phyloP scores from a whole-genome alignment of 169 alveolate species.

The Eimeria maxima region DNA sequence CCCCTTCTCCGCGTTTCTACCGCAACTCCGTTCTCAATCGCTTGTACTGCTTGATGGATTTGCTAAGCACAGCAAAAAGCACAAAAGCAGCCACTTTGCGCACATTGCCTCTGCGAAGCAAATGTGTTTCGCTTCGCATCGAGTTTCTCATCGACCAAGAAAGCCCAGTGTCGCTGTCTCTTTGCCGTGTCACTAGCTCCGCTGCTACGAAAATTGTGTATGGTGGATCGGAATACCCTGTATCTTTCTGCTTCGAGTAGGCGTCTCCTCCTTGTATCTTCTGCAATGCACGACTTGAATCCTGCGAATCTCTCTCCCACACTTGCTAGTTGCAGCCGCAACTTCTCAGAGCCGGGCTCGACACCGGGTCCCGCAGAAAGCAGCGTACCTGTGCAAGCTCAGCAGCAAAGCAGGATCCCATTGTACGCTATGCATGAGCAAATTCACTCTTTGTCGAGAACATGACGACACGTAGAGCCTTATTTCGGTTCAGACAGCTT shows the following conservation, averaged over 20 bases:
- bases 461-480: too few relatives aligned
- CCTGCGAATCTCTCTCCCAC: slow-evolving; percentile 83
- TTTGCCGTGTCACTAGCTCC: not conserved
- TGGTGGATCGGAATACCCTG: slow-evolving; percentile 55
- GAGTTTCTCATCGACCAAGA: not conserved
- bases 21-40: slow-evolving; percentile 77
- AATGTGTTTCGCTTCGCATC: not conserved
- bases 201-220: not conserved
- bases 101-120: not conserved
- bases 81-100: not conserved
- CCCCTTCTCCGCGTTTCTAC: slow-evolving; percentile 80
- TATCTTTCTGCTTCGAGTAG: slow-evolving; percentile 76
- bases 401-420: not conserved
- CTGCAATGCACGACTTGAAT: slow-evolving; percentile 81
- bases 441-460: too few relatives aligned
- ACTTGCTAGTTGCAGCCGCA: slow-evolving; percentile 79
- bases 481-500: too few relatives aligned
- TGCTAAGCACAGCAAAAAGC: slow-evolving; percentile 42
- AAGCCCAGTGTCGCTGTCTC: not conserved
- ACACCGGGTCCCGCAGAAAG: not conserved
- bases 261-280: slow-evolving; percentile 78
- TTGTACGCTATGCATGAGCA: not conserved
- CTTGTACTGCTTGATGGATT: slow-evolving; percentile 73
- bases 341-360: slow-evolving; percentile 73
- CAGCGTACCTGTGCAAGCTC: not conserved